Evolutionary conservation across 805 yeast genomes (phyloP).

Genomic region (Limtongozyma cylindracea): DNA sequence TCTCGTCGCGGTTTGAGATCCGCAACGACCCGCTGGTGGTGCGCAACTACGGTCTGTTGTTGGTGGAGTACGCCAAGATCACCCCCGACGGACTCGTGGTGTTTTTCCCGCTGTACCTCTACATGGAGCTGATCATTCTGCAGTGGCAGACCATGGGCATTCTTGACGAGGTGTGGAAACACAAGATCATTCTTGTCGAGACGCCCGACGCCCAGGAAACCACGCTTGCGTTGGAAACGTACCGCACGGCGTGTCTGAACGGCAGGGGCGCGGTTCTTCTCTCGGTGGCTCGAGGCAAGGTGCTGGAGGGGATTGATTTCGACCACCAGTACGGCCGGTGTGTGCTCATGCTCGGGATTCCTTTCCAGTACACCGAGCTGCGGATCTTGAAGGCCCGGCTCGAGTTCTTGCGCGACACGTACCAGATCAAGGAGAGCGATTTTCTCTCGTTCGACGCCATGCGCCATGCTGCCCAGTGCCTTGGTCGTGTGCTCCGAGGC

Average conservation of each 20-base stretch:
- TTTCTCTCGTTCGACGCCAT: constrained; percentile 94
- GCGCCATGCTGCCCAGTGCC: constrained; percentile 98
- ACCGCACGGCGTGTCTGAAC: constrained; percentile 86
- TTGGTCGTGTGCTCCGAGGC: constrained; percentile 93
- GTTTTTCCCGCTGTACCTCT: constrained; percentile 87
- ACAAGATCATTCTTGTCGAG: constrained; percentile 81
- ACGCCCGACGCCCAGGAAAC: constrained; percentile 99
- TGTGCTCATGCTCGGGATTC: constrained; percentile 95
- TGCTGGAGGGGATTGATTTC: constrained; percentile 96
- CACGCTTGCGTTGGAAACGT: constrained; percentile 81
- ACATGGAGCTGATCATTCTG: constrained; percentile 94
- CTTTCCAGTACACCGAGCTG: constrained; percentile 96
- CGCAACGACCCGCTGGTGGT: constrained; percentile 96
- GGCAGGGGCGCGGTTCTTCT: constrained; percentile 94
- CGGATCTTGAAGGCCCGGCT: constrained; percentile 85
- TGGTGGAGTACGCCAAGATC: constrained; percentile 79
- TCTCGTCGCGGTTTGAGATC: constrained; percentile 87
- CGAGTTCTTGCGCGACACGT: constrained; percentile 82
- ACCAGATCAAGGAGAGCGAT: constrained; percentile 80
- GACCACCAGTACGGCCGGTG: constrained; percentile 97
- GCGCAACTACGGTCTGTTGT: constrained; percentile 80
- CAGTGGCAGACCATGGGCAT: constrained; percentile 99
- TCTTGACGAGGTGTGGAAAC: constrained; percentile 95
- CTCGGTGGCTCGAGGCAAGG: constrained; percentile 97
- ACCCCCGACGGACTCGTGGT: constrained; percentile 98